Evolutionary conservation across 148 eudicot species (phyloP), one percentile per base, ranked within the genome.

Genomic region (Polygonum aviculare): DNA sequence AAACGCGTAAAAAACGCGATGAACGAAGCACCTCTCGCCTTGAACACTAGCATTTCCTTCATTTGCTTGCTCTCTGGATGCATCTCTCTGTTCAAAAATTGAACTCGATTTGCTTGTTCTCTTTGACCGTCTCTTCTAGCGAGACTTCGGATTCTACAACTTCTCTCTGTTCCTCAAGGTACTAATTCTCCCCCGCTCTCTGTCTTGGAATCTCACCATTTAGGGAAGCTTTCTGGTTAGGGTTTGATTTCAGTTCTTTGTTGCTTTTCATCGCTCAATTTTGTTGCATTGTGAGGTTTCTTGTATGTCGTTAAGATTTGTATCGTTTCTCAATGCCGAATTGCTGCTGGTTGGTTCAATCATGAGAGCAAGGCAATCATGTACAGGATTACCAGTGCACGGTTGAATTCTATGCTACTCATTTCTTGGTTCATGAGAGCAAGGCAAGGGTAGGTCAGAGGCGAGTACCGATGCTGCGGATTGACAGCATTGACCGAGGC

Each of bases 371-470:
- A n/a, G n/a, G n/a, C n/a, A n/a, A n/a, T n/a, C n/a, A n/a, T n/a
- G n/a, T n/a, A n/a, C n/a, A 44, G 1, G 38, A 36, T 67, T 15
- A 15, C 45, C n/a, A n/a, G n/a, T 36, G 19, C 21, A 36, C 1
- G 3, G 36, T 35, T 67, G 33, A 65, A 36, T 14, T 59, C 38
- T 67, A 67, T 60, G 38, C 67, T 26, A 85, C 88, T 21, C 98
- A 94, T 86, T 94, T 81, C 86, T 81, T 94, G 83, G 97, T 92
- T 77, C 96, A 90, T 47, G 98, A 95, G 85, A 82, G 87, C 92
- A 18, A 92, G 92, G 90, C 75, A 92, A 95, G 94, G 88, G 73
- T 95, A 48, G 97, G 96, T 60, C 84, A 77, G 79, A 95, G 90
- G 82, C 85, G 94, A n/a, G 82, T 84, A 82, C 94, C 83, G 71